phyloP scores from a whole-genome alignment of 2,329 filamentous ascomycete genomes.

The Botrytis sinoallii region DNA sequence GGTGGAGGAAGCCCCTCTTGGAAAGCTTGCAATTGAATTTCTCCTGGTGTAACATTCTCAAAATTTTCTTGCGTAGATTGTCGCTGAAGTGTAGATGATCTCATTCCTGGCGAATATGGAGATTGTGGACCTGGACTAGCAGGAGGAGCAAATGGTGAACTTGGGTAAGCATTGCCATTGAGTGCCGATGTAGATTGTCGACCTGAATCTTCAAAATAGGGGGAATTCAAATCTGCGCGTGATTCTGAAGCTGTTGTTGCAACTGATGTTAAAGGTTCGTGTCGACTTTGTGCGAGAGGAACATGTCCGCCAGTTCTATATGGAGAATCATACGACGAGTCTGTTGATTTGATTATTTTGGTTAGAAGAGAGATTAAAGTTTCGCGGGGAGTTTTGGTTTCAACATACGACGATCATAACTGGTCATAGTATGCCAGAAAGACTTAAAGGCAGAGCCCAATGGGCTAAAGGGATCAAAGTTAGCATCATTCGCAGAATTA shows the following conservation, averaged over 20 bases:
- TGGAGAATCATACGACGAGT: constrained; percentile 89
- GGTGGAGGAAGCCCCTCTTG: constrained; percentile 86
- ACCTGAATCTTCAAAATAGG: constrained; percentile 71
- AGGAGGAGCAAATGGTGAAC: constrained; percentile 35
- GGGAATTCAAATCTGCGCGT: constrained; percentile 74
- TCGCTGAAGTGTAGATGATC: constrained; percentile 68
- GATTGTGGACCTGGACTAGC: constrained; percentile 56
- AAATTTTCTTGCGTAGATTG: constrained; percentile 62
- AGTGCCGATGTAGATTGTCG: constrained; percentile 51
- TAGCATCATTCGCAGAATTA: neutral
- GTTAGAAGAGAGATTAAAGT: neutral
- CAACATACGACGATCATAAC: constrained; percentile 63
- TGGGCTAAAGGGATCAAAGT: constrained; percentile 34
- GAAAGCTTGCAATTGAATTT: constrained; percentile 97
- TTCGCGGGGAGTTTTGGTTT: neutral
- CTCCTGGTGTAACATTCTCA: constrained; percentile 69
- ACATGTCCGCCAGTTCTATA: constrained; percentile 89
- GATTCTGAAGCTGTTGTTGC: constrained; percentile 85
- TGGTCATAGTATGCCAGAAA: constrained; percentile 88
- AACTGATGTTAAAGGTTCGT: constrained; percentile 80
- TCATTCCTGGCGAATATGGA: constrained; percentile 86
- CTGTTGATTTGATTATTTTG: constrained; percentile 45
- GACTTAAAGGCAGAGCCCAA: constrained; percentile 74
- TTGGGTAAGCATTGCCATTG: constrained; percentile 57
- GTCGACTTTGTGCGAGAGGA: constrained; percentile 76